Conservation (phyloP, 1,284 basidiomycete species). For the Trichosporon ovoides region DNA sequence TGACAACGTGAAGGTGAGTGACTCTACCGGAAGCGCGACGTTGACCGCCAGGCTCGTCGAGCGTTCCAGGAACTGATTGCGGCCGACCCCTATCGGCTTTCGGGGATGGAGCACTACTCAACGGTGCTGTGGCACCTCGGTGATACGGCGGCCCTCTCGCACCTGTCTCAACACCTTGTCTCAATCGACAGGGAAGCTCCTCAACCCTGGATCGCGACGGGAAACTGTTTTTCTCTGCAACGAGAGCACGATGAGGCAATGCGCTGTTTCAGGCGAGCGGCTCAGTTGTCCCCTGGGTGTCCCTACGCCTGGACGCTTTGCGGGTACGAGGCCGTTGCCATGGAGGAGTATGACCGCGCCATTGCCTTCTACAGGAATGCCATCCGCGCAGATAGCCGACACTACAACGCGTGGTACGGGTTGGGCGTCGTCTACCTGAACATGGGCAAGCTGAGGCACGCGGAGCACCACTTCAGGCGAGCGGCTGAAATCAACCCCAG, state of each 20-base stretch:
- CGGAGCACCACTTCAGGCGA: constrained; percentile 88
- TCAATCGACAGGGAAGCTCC: constrained; percentile 70
- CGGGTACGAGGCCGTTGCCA: constrained; percentile 81
- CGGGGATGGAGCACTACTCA: constrained; percentile 90
- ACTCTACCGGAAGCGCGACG: no score
- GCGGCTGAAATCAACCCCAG: constrained; percentile 83
- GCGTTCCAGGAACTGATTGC: constrained; percentile 72
- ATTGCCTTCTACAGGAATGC: constrained; percentile 83
- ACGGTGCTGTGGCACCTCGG: constrained; percentile 90
- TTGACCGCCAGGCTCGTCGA: constrained; percentile 62
- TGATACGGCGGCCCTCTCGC: constrained; percentile 71
- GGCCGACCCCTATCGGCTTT: constrained; percentile 76
- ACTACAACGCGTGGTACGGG: constrained; percentile 99
- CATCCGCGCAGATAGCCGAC: constrained; percentile 75
- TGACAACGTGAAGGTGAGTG: constrained; percentile 73
- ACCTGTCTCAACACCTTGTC: constrained; percentile 81
- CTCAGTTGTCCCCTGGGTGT: constrained; percentile 72
- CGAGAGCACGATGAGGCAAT: constrained; percentile 85
- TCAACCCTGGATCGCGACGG: constrained; percentile 91
- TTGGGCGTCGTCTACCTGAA: constrained; percentile 87
- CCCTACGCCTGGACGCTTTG: constrained; percentile 90
- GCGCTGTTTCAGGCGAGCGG: constrained; percentile 83
- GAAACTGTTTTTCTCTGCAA: constrained; percentile 85
- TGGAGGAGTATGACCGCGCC: constrained; percentile 86
- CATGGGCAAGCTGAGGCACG: constrained; percentile 80